A percentile compares a stretch with the other conserved stretches of the same genome.
Conservation (phyloP, 768 basidiomycete species). For the Mycena albidolilacea region DNA sequence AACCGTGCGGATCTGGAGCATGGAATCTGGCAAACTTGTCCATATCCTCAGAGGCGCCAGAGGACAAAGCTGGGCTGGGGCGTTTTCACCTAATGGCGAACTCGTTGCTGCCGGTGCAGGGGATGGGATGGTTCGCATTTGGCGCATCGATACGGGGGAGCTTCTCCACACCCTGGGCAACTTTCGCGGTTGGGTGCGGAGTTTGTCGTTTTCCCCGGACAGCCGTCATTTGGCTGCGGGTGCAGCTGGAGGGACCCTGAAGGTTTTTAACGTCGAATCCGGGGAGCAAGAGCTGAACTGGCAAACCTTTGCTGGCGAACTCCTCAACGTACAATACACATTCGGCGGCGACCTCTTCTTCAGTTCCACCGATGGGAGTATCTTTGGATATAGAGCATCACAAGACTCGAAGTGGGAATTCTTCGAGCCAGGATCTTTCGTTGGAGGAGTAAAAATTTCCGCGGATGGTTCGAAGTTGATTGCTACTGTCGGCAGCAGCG, state of each 20-base stretch:
- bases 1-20: constrained; percentile 10
- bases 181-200: constrained; percentile 3
- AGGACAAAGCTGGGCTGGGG: constrained; percentile 9
- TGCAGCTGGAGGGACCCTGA: constrained; percentile 4
- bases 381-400: constrained; percentile 1
- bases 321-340: background rate
- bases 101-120: constrained; percentile 9
- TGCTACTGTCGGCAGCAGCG: background rate
- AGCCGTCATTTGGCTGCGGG: constrained; percentile 1
- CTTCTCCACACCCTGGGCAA: constrained; percentile 7
- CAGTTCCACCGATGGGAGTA: background rate
- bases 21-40: constrained; percentile 7
- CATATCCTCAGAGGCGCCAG: constrained; percentile 10
- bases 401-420: background rate
- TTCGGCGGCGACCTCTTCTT: background rate
- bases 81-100: constrained; percentile 7
- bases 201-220: constrained; percentile 7
- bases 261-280: constrained; percentile 8
- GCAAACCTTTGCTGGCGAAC: background rate
- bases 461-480: background rate
- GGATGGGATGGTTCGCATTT: constrained; percentile 4
- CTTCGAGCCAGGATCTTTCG: background rate
- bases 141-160: constrained; percentile 1
- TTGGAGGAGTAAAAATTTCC: background rate
- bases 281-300: constrained; percentile 15